Percentiles rank a stretch among this genome's conserved stretches.
phyloP scores from a whole-genome alignment of 2,329 filamentous ascomycete species.

The Cladosporium sp. region DNA sequence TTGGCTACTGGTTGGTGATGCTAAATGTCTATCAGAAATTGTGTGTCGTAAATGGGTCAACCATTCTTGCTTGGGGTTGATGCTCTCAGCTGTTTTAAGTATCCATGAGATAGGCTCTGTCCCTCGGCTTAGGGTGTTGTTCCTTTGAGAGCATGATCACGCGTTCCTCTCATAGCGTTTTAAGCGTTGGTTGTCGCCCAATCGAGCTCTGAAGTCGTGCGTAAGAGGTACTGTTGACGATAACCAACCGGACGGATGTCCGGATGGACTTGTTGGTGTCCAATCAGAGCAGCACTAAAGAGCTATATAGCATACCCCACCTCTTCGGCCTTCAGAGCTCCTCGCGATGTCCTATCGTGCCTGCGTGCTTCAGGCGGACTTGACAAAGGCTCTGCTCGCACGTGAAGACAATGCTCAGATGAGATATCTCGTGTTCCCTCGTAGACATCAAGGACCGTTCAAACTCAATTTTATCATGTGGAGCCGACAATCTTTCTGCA shows the following conservation, averaged over 20 bases:
- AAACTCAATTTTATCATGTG: not conserved
- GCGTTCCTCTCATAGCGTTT: not conserved
- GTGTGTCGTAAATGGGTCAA: not conserved
- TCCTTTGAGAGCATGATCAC: not conserved
- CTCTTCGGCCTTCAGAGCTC: not conserved
- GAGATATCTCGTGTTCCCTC: not conserved
- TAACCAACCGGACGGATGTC: conserved; percentile 3
- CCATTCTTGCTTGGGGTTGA: not conserved
- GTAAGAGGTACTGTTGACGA: conserved; percentile 13
- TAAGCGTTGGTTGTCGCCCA: not conserved
- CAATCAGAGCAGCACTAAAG: not conserved
- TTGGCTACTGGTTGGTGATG: not conserved
- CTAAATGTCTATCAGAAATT: not conserved
- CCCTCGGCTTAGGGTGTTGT: not conserved
- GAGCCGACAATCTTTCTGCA: not conserved
- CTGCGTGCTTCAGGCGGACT: not conserved
- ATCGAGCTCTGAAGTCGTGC: not conserved
- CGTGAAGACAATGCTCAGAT: not conserved
- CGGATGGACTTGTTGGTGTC: not conserved
- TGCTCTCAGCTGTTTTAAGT: not conserved
- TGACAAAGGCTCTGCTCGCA: not conserved
- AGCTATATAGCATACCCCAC: not conserved
- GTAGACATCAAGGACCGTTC: not conserved
- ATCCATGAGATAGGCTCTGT: not conserved
- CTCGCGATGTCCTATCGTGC: not conserved